Conservation (phyloP, 108 stramenopile species). For the Cyclotella atomus region DNA sequence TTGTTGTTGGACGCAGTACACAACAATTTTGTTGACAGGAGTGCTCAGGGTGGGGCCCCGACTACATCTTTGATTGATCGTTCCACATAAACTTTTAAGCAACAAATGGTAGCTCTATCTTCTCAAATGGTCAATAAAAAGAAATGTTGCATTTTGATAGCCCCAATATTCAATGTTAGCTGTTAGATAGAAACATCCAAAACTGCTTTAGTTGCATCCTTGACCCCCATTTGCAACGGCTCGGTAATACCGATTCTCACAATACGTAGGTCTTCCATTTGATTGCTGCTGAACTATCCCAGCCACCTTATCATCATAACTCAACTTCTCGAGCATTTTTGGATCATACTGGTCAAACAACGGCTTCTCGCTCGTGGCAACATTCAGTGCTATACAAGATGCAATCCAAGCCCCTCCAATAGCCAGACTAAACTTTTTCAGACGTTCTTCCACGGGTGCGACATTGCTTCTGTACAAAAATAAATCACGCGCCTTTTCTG, state of each 20-base stretch:
- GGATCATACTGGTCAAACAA: slow-evolving; percentile 88
- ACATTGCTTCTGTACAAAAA: slow-evolving; percentile 81
- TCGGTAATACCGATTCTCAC: slow-evolving; percentile 85
- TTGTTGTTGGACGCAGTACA: slow-evolving; percentile 68
- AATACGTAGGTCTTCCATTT: slow-evolving; percentile 81
- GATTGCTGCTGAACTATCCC: slow-evolving; percentile 67
- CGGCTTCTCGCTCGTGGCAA: slow-evolving; percentile 60
- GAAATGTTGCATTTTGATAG: no score
- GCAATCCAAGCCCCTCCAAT: slow-evolving; percentile 66
- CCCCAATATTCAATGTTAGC: no score
- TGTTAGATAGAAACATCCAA: no score
- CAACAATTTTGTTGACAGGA: not conserved
- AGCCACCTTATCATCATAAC: slow-evolving; percentile 74
- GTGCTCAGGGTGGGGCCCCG: slow-evolving; percentile 13
- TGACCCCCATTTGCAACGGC: slow-evolving; percentile 88
- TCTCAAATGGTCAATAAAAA: no score
- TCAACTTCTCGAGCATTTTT: slow-evolving; percentile 67
- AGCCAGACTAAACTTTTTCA: slow-evolving; percentile 59
- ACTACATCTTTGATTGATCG: slow-evolving; percentile 35
- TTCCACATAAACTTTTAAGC: no score
- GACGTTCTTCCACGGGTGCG: slow-evolving; percentile 72
- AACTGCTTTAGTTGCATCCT: slow-evolving; percentile 38
- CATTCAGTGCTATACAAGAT: slow-evolving; percentile 72
- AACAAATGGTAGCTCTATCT: no score
- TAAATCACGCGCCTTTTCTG: slow-evolving; percentile 72